phyloP scores from a whole-genome alignment of 345 rosid species.

The Hypericum perforatum region DNA sequence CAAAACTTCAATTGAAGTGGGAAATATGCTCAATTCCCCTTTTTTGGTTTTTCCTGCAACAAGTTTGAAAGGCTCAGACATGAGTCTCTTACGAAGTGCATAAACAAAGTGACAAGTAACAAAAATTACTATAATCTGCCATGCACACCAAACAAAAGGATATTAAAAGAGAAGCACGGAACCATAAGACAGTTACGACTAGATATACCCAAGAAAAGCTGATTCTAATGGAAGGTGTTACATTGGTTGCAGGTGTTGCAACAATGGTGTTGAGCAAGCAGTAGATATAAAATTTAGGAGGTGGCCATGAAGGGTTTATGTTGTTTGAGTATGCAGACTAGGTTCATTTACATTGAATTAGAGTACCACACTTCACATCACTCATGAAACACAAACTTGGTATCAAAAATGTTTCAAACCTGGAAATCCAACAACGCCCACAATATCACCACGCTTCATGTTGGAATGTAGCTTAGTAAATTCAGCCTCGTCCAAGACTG shows the following conservation, averaged over 20 bases:
- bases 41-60: constrained; percentile 73
- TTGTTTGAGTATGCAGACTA: too few relatives aligned
- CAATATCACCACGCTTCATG: constrained; percentile 90
- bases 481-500: constrained; percentile 60
- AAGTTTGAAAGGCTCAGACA: not conserved
- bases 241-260: too few relatives aligned
- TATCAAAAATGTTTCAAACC: constrained; percentile 35
- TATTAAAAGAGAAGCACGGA: too few relatives aligned
- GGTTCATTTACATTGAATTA: not conserved
- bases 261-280: too few relatives aligned
- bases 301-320: too few relatives aligned
- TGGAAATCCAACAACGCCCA: constrained; percentile 90
- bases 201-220: too few relatives aligned
- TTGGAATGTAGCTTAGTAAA: constrained; percentile 56
- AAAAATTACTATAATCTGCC: not conserved
- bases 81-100: not conserved
- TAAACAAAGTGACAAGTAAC: not conserved
- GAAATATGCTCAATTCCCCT: constrained; percentile 89
- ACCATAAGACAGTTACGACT: too few relatives aligned
- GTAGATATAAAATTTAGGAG: too few relatives aligned
- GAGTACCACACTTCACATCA: not conserved
- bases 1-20: constrained; percentile 43
- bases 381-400: not conserved
- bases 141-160: not conserved
- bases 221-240: too few relatives aligned